Conservation (phyloP, 2,329 filamentous ascomycete genomes). For the Talaromyces rugulosus region DNA sequence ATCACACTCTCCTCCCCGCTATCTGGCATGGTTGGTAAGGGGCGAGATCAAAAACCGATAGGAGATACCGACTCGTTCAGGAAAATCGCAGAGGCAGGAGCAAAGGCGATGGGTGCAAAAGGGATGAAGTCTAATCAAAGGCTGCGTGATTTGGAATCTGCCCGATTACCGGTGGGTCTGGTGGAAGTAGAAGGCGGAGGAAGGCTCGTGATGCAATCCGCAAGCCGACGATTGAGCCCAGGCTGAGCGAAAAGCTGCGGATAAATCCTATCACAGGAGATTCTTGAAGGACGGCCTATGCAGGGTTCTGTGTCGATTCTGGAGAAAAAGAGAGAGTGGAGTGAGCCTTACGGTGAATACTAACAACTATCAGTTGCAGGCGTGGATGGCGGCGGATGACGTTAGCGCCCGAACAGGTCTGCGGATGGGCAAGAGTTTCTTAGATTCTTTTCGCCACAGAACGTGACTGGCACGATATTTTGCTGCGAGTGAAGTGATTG, state of each 20-base stretch:
- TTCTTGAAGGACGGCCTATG: too few relatives aligned
- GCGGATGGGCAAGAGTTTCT: background rate
- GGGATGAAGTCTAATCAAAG: background rate
- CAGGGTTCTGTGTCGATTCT: too few relatives aligned
- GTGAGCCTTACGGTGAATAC: background rate
- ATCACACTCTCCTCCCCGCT: constrained; percentile 63
- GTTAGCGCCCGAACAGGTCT: constrained; percentile 12
- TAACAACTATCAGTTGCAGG: too few relatives aligned
- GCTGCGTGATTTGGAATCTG: background rate
- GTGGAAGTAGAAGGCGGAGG: background rate
- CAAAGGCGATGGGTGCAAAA: background rate
- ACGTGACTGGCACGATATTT: background rate
- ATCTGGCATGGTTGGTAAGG: constrained; percentile 28
- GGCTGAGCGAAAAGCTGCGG: too few relatives aligned
- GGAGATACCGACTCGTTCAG: background rate
- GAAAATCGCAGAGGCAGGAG: too few relatives aligned
- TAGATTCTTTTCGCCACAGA: constrained; percentile 6
- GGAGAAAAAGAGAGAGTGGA: background rate
- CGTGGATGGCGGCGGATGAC: constrained; percentile 15
- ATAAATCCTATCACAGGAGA: too few relatives aligned
- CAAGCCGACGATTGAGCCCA: background rate
- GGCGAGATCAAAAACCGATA: background rate
- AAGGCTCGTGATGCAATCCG: background rate
- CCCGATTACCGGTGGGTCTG: background rate
- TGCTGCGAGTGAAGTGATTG: too few relatives aligned